Base-by-base conservation (phyloP, 192 early-diverging fungal species). In the Polychytrium aggregatum region DNA sequence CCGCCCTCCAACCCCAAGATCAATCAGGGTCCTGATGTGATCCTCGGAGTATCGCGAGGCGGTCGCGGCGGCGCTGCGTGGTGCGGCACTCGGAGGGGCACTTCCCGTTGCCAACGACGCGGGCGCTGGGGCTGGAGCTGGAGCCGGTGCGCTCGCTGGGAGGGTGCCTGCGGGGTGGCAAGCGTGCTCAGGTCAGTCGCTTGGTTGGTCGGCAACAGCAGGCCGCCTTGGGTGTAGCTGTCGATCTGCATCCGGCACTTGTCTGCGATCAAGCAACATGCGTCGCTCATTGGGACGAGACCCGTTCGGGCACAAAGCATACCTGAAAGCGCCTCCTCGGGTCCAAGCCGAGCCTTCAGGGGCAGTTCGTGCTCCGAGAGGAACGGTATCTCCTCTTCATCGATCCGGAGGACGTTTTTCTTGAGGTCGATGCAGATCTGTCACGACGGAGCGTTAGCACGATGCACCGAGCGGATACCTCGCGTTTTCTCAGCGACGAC, bases 281-380 rank as follows among this genome's bases (percentile, higher is more conserved):
- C 36, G n/a, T 37, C 10, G n/a, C 10, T 42, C 18, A 18, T 13
- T 7, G 10, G 8, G n/a, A n/a, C 9, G 41, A 42, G 7, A 36
- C 29, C n/a, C n/a, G n/a, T n/a, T n/a, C n/a, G n/a, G n/a, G n/a
- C n/a, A n/a, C n/a, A n/a, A n/a, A n/a, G n/a, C n/a, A 49, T 3
- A 49, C 35, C 17, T 49, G 30, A 44, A 38, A 8, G 22, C 3
- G 8, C 35, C 35, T 9, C 10, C 25, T 8, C 50, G 10, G 33
- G 43, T 42, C 41, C 5, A 42, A 7, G 26, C 26, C 11, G 26
- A 11, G 71, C 74, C 36, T 78, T 72, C 50, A 73, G 84, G 13
- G 93, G 93, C 4, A 95, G 65, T 65, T 87, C 82, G 61, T 97
- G 93, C 56, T 98, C 95, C 3, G 81, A 62, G 44, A 97, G 62